These are phyloP conservation scores for Prunus fruticosa DNA, from an alignment of 306 rosid species.

Conservation along the genomic window DNA sequence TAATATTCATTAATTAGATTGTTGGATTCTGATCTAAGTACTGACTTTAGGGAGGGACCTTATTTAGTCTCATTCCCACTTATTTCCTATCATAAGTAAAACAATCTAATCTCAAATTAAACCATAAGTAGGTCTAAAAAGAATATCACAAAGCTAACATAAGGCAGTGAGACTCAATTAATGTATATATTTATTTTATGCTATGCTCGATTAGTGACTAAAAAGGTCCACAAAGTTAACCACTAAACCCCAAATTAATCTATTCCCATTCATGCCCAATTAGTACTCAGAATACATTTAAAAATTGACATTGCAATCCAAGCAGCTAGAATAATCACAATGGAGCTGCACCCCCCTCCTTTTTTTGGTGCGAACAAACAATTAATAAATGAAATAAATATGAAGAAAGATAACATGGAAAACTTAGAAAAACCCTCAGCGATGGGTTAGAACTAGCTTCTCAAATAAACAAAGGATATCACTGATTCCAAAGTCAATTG, in stretches of 20 bases:
- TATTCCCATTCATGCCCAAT: background rate
- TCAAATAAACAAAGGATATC: constrained; percentile 62
- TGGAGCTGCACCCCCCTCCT: background rate
- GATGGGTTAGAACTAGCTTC: background rate
- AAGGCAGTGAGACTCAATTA: background rate
- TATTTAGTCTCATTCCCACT: background rate
- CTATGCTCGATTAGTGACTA: background rate
- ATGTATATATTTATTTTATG: background rate
- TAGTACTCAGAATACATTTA: background rate
- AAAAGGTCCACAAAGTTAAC: no score
- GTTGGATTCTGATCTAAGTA: background rate
- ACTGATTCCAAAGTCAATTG: constrained; percentile 77
- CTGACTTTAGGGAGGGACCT: background rate
- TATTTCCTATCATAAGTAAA: background rate
- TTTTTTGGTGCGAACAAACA: no score
- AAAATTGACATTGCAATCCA: background rate
- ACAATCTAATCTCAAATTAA: background rate
- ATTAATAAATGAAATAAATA: background rate
- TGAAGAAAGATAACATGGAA: background rate
- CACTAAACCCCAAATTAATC: no score
- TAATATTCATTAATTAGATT: background rate
- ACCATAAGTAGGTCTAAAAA: background rate
- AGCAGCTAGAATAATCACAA: background rate
- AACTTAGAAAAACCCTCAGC: background rate
- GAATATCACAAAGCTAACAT: background rate